phyloP scores from a whole-genome alignment of 129 eudicot species.

The Pittosporum tobira region DNA sequence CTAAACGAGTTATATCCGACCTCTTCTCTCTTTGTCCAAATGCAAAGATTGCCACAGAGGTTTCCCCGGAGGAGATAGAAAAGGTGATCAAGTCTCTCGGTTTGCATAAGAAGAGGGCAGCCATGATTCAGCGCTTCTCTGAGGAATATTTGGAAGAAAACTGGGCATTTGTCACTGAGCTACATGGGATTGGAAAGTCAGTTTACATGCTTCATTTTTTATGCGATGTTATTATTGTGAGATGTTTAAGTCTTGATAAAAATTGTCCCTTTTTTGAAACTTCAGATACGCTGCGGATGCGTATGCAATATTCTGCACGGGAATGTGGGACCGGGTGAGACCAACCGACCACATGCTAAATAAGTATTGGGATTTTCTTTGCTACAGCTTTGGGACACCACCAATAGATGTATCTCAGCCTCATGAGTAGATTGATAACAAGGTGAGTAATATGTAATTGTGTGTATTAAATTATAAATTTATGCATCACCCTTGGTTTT shows the following conservation, averaged over 20 bases:
- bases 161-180: constrained; percentile 69
- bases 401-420: too few species aligned
- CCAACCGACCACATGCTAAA: constrained; percentile 76
- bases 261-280: neutral
- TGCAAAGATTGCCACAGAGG: constrained; percentile 51
- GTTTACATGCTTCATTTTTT: constrained; percentile 4
- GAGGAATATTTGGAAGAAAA: constrained; percentile 34
- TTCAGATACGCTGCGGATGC: constrained; percentile 92
- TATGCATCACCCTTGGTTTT: too few species aligned
- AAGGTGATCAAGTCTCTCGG: constrained; percentile 46
- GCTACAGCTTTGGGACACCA: neutral
- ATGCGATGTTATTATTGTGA: neutral
- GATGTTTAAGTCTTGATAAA: neutral
- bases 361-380: constrained; percentile 68
- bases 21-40: constrained; percentile 62
- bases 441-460: too few species aligned
- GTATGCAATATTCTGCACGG: constrained; percentile 82
- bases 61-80: constrained; percentile 24
- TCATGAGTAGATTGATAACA: too few species aligned
- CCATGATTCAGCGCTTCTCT: constrained; percentile 39
- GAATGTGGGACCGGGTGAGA: constrained; percentile 55
- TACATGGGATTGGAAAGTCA: constrained; percentile 73
- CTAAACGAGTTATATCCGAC: constrained; percentile 34
- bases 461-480: too few species aligned
- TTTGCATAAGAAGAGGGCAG: constrained; percentile 36